Percentiles rank a stretch among this genome's conserved stretches.
These are phyloP conservation scores for Phytopythium vexans DNA, from an alignment of 352 stramenopile species.

Conservation along the genomic window DNA sequence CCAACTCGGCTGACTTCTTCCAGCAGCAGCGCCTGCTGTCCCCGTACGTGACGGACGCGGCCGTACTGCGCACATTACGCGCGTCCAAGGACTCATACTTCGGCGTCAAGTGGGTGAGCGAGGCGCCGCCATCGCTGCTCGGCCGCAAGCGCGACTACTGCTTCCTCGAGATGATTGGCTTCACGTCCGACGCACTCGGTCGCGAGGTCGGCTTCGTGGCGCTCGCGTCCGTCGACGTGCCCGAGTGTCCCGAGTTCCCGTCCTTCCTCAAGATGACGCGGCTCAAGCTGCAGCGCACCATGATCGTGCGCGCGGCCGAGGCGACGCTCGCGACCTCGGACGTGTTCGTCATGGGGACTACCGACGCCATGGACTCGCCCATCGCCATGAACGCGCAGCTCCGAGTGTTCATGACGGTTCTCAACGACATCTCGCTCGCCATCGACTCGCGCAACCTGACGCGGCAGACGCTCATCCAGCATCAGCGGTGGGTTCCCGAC, in stretches of 20 bases:
- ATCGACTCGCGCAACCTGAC: conserved; percentile 55
- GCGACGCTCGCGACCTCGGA: conserved; percentile 33
- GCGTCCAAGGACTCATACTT: conserved; percentile 36
- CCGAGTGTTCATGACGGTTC: conserved; percentile 39
- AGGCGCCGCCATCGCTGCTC: conserved; percentile 20
- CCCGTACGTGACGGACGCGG: conserved; percentile 33
- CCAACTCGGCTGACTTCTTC: conserved; percentile 33
- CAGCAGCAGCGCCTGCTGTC: conserved; percentile 46
- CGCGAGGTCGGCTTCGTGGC: conserved; percentile 42
- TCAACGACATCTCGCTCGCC: conserved; percentile 52
- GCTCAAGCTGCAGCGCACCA: conserved; percentile 42
- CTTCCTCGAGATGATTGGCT: conserved; percentile 51
- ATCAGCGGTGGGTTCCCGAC: conserved; percentile 38
- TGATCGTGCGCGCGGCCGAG: conserved; percentile 29
- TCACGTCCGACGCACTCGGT: conserved; percentile 27
- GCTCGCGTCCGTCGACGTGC: conserved; percentile 33
- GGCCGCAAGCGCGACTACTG: conserved; percentile 33
- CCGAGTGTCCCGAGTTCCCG: conserved; percentile 38
- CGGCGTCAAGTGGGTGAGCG: conserved; percentile 46
- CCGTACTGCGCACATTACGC: conserved; percentile 29
- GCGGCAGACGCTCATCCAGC: conserved; percentile 23
- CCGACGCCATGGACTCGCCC: conserved; percentile 25
- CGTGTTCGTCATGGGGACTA: conserved; percentile 41
- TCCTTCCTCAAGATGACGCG: conserved; percentile 28
- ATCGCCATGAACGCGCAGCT: conserved; percentile 35